Base-by-base conservation (phyloP, 1,284 basidiomycete species). In the Boletus sp. region DNA sequence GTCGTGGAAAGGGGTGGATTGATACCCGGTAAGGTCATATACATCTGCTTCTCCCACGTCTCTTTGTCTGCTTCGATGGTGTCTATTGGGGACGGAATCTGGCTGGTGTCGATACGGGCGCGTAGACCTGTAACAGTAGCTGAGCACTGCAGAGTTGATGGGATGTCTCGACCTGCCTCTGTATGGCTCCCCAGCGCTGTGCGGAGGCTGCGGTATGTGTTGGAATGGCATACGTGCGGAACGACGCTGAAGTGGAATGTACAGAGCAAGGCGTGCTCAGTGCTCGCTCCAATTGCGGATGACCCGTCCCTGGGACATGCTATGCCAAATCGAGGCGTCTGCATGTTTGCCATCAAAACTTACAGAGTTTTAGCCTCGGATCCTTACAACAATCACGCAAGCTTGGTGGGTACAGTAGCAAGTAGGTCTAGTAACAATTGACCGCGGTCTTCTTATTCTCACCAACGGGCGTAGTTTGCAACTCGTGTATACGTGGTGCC, bases 21-120 rank as follows among this genome's bases (percentile, higher is more conserved):
- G 33, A 76, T 77, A 34, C 84, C 89, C 0, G 88, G 88, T 58
- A 85, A 69, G 5, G 91, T 94, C 69, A 81, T 75, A 57, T 84
- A 94, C 47, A 80, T 74, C 61, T 91, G 82, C 34, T 81, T 74
- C 57, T 91, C 83, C 84, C 92, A 96, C 72, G 81, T 73, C 49
- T 84, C 80, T 59, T 90, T 83, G 74, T 98, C 95, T 17, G 78
- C 72, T 59, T 94, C 88, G 55, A 91, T 84, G 12, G 84, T 77
- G 49, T 91, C 87, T 23, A 93, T 84, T 12, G 93, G 90, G 8
- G 92, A 94, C 6, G 96, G 96, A 41, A 99, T 87, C 67, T 97
- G 93, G 55, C 77, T 81, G 4, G 90, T 86, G 65, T 97, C 91
- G 59, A 99, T 94, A 55, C 87, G 84, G 36, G 88, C 80, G 37